A percentile compares a stretch with the other conserved stretches of the same genome.
phyloP scores from a whole-genome alignment of 768 basidiomycete genomes.

The Termitomyces sp. region DNA sequence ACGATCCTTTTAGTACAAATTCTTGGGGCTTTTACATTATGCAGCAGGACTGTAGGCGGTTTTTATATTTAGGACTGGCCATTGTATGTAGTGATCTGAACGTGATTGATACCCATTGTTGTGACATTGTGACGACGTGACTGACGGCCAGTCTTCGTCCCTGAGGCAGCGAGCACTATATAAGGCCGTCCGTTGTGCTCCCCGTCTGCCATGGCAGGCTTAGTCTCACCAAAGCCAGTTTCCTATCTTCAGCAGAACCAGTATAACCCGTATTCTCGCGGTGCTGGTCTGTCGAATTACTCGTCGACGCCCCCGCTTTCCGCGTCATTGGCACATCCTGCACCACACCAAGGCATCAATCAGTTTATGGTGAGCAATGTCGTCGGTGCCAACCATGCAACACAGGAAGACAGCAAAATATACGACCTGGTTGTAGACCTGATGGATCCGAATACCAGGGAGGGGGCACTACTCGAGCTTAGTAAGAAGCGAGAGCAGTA shows the following conservation, averaged over 20 bases:
- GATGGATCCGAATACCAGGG: constrained; percentile 77
- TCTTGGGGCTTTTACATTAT: constrained; percentile 41
- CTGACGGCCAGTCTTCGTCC: constrained; percentile 11
- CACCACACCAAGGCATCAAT: constrained; percentile 41
- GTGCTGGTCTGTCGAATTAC: constrained; percentile 43
- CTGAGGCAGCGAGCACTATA: constrained; percentile 6
- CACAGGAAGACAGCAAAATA: constrained; percentile 69
- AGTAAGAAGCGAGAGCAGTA: constrained; percentile 99
- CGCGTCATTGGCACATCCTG: constrained; percentile 47
- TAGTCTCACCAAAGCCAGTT: constrained; percentile 56
- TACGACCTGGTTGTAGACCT: constrained; percentile 87
- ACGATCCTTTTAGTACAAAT: constrained; percentile 29
- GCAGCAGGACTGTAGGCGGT: constrained; percentile 31
- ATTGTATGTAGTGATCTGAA: not conserved
- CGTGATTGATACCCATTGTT: constrained; percentile 4
- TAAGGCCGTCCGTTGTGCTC: constrained; percentile 14
- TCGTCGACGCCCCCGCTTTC: constrained; percentile 60
- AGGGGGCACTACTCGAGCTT: constrained; percentile 87
- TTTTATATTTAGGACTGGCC: constrained; percentile 4
- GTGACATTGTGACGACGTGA: constrained; percentile 13
- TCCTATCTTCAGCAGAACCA: constrained; percentile 61
- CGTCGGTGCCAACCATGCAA: constrained; percentile 21
- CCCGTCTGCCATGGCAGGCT: constrained; percentile 47
- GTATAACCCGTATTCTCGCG: constrained; percentile 57
- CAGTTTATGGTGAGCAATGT: constrained; percentile 33